Evolutionary conservation across 2,329 filamentous ascomycete genomes (phyloP), one percentile per base, ranked within the genome.

Genomic region (Epichloe hybrida): DNA sequence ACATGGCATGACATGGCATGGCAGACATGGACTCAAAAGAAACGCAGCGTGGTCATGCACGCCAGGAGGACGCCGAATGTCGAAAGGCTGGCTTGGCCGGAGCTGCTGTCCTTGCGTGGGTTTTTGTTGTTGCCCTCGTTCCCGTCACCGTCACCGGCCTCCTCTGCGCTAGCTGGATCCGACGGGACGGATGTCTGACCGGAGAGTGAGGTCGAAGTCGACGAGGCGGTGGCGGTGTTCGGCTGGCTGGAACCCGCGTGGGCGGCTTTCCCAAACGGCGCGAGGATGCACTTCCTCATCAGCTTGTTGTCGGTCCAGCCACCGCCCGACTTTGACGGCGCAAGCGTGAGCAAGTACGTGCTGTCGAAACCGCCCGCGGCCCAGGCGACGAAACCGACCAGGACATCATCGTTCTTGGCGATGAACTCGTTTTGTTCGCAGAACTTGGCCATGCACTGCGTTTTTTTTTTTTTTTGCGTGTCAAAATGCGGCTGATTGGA

Each of bases 381-480:
- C 71, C 72, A 74, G 48, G 59, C 70, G 9, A 74, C 68, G 42
- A 74, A 66, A 9, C 72, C 72, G 9, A 68, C 57, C 54, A 72
- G 71, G 21, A 74, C 72, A 49, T 75, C 72, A 1, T 69, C 63
- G 55, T 75, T 74, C 11, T 64, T 54, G 56, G 66, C 66, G 58
- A 75, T 72, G 52, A 71, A 69, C 31, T 64, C 58, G 57, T 73
- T 75, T 40, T 75, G 72, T 15, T 66, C 61, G 54, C 72, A 74
- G 56, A 75, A 74, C 12, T 58, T 62, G 2, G 62, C 60, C 52
- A 73, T 58, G 54, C 72, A 75, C 61, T 71, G 20, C 20, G 23
- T 17, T 31, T 31, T 27, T 31, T 31, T 31, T 6, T 17, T 31
- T 31, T 27, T 9, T 31, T 31, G 8, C 27, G 27, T 3, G 8